A percentile compares a stretch with the other conserved stretches of the same genome.
phyloP scores from a whole-genome alignment of 305 asterid species.

The Fraxinus greggii region DNA sequence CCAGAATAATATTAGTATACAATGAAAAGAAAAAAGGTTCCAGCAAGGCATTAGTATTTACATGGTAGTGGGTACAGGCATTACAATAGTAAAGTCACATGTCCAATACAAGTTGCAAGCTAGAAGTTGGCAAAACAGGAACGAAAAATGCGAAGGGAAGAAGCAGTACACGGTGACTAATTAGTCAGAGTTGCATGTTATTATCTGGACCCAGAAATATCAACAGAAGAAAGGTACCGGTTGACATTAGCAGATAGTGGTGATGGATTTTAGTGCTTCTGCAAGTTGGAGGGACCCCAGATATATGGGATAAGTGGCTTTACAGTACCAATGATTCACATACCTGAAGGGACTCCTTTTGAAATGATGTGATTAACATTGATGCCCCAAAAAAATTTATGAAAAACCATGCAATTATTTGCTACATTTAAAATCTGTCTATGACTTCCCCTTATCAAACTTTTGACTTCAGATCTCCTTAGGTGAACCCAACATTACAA shows the following conservation, averaged over 20 bases:
- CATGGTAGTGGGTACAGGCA: constrained; percentile 22
- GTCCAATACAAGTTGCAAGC: constrained; percentile 10
- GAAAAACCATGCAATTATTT: not conserved
- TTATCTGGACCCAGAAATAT: constrained; percentile 27
- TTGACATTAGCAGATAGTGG: constrained; percentile 26
- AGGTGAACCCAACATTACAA: not conserved
- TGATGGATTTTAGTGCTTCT: constrained; percentile 31
- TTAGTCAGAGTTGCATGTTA: constrained; percentile 12
- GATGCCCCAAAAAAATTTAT: not conserved
- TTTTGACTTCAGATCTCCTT: not conserved
- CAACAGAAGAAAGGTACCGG: constrained; percentile 20
- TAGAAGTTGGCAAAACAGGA: constrained; percentile 1
- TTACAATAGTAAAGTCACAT: constrained; percentile 12
- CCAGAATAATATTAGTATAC: not conserved
- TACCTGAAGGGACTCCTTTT: constrained; percentile 23
- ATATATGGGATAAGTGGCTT: constrained; percentile 22
- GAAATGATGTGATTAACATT: constrained; percentile 20
- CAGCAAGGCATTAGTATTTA: not conserved
- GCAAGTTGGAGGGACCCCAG: constrained; percentile 43
- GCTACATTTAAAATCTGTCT: not conserved
- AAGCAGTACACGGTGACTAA: constrained; percentile 19
- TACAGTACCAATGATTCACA: constrained; percentile 23
- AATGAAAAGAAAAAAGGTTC: not conserved
- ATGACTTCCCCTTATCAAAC: not conserved
- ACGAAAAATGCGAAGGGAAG: constrained; percentile 8